Evolutionary conservation across 148 eudicot genomes (phyloP), one percentile per base, ranked within the genome.

Genomic region (Camellia granthamiana): DNA sequence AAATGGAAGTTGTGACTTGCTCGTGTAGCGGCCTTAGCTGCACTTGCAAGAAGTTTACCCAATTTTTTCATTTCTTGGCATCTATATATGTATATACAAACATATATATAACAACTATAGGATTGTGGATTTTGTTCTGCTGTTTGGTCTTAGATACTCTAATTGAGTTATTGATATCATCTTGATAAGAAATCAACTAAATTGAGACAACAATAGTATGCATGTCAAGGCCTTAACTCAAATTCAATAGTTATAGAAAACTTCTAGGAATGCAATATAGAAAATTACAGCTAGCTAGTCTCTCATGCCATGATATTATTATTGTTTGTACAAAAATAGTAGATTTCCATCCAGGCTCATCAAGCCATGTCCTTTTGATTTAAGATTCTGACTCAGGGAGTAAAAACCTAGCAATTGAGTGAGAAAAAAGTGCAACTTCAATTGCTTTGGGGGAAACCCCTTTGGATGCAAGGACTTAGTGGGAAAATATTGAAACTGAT

Each of bases 401-500:
- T 41, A 56, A 74, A 55, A 74, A 60, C 78, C 52, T n/a, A 60
- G 69, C 60, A 64, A 51, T 6, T 7, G 14, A 23, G 60, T 64
- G 8, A 65, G 70, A 46, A 23, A 13, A 23, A 15, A 49, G 21
- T 49, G 71, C 6, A 77, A 77, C 60, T 64, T 77, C 16, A 51
- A 19, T 4, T 13, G 41, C 7, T 14, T 49, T 30, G 71, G 9
- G n/a, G 55, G 7, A 49, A 46, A 62, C 65, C 58, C 44, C 19
- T 54, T 47, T 58, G 18, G 51, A 69, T 19, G 42, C 68, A 44
- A 54, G 58, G 69, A 43, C 51, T 76, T 47, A 68, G 75, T 49
- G 79, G 23, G 75, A 38, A 43, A 78, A 42, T 3, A 69, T 54
- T 15, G 78, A 60, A 30, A 81, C 12, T 10, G 69, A 59, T 59